Conservation (phyloP, 192 early-diverging fungal genomes). For the Umbelopsis sp. region DNA sequence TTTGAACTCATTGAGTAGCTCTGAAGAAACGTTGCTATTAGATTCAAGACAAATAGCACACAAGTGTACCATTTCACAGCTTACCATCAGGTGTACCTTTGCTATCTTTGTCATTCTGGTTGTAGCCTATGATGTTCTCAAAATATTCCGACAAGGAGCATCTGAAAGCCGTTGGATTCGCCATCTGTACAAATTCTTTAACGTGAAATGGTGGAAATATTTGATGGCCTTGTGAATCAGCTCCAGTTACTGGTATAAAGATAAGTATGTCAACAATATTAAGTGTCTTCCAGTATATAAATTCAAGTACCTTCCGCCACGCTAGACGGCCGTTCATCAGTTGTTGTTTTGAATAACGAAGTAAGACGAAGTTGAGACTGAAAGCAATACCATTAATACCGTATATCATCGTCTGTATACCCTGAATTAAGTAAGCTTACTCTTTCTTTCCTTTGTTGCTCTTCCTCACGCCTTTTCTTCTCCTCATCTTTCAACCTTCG, state of each 20-base stretch:
- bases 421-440: slow-evolving; percentile 32
- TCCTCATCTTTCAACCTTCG: slow-evolving; percentile 38
- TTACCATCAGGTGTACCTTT: slow-evolving; percentile 9
- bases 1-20: slow-evolving; percentile 4
- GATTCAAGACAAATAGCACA: background rate
- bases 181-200: slow-evolving; percentile 51
- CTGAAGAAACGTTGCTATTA: background rate
- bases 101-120: background rate
- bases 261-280: background rate
- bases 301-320: slow-evolving; percentile 28
- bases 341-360: slow-evolving; percentile 39
- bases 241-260: background rate
- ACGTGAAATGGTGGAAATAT: slow-evolving; percentile 63
- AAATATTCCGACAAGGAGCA: slow-evolving; percentile 10
- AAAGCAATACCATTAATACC: background rate
- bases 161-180: slow-evolving; percentile 42
- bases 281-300: background rate
- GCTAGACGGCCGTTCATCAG: slow-evolving; percentile 35
- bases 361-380: slow-evolving; percentile 32
- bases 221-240: slow-evolving; percentile 26
- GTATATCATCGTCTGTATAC: slow-evolving; percentile 13
- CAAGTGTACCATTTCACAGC: background rate
- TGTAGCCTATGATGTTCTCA: background rate
- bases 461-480: slow-evolving; percentile 41
- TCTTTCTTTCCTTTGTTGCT: slow-evolving; percentile 46